These are phyloP conservation scores for Podosphaera xanthii DNA, from an alignment of 2,329 filamentous ascomycete genomes.

Conservation along the genomic window DNA sequence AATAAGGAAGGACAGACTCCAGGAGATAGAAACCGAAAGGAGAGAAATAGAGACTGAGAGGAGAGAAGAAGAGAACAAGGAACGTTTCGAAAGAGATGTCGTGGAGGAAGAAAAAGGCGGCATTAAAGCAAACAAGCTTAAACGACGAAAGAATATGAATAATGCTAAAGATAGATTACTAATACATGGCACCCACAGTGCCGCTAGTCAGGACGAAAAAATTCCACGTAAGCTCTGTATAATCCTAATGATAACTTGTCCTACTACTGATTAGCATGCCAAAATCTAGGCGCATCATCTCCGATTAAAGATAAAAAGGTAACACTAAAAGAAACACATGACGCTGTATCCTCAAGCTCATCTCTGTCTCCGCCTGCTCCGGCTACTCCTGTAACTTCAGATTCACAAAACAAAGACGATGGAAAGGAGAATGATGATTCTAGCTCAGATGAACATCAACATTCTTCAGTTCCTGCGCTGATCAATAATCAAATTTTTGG, in stretches of 20 bases:
- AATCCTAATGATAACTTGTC: not conserved
- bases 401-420: conserved; percentile 32
- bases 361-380: conserved; percentile 35
- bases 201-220: conserved; percentile 41
- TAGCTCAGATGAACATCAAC: conserved; percentile 34
- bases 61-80: conserved; percentile 21
- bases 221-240: conserved; percentile 25
- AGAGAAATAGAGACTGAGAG: conserved; percentile 9
- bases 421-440: conserved; percentile 23
- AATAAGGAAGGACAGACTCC: conserved; percentile 37
- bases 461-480: conserved; percentile 33
- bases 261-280: not conserved
- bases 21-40: conserved; percentile 24
- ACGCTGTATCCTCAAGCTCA: conserved; percentile 32
- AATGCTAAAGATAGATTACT: conserved; percentile 36
- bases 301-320: conserved; percentile 9
- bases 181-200: conserved; percentile 36
- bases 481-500: conserved; percentile 65
- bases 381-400: conserved; percentile 20
- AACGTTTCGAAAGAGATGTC: conserved; percentile 19
- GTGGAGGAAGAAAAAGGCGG: conserved; percentile 25
- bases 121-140: conserved; percentile 38
- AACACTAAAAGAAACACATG: conserved; percentile 9
- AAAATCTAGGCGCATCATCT: conserved; percentile 6
- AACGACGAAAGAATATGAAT: conserved; percentile 55